Evolutionary conservation across 345 rosid species (phyloP), one percentile per base, ranked within the genome.

Genomic region (Eucalyptus regnans): DNA sequence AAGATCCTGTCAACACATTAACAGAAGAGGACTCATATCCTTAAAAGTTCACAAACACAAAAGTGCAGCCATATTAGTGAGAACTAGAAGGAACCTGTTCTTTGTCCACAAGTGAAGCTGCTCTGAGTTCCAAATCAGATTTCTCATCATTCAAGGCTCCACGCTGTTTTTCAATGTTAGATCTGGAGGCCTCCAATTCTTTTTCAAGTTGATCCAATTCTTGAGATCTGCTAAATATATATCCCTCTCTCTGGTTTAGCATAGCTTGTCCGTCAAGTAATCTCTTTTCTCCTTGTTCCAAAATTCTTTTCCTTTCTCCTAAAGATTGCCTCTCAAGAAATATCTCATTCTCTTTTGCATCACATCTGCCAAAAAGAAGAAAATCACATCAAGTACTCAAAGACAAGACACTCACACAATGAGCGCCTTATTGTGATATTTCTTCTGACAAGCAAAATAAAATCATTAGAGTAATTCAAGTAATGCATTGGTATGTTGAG

Each of bases 191-290:
- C 91, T 96, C 95, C 83, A 96, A 84, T 87, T 93, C 93, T 90
- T 94, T 96, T 84, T 95, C 95, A 71, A 94, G 87, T 88, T 83
- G 95, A 91, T 89, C 91, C 89, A 97, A 88, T 90, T 98, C 99
- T 90, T 93, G 96, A 86, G 96, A 93, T 92, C 94, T 95, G 87
- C 91, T 90, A 89, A 94, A 94, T 89, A 96, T 92, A 91, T 94
- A 90, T 33, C 95, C 99, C 94, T 98, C 99, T 92, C 99, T 95
- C 91, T 95, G 96, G 91, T 95, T 97, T 88, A 97, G 94, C 22
- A 92, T 93, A 90, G 94, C 92, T 91, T 97, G 97, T 80, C 93
- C 95, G 89, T 97, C 97, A 71, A 97, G 94, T 87, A 98, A 91
- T 51, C 95, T 92, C 92, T 95, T 96, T 52, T 97, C 96, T 92